phyloP scores from a whole-genome alignment of 768 basidiomycete genomes.

The Calocybe gangraenosa region DNA sequence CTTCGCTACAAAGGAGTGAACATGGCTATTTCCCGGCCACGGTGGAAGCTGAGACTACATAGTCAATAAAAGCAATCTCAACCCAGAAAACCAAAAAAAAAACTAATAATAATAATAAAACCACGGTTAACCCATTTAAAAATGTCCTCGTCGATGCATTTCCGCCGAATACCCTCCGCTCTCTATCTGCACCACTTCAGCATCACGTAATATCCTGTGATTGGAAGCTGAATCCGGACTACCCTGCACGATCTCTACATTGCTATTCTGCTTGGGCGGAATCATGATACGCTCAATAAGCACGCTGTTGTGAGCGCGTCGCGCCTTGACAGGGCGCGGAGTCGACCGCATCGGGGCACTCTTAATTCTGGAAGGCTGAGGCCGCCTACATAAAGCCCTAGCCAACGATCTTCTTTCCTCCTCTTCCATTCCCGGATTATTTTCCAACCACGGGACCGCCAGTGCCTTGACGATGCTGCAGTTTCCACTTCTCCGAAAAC shows the following conservation, averaged over 20 bases:
- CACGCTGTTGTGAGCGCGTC: constrained; percentile 24
- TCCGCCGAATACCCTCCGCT: constrained; percentile 10
- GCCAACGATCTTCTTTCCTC: constrained; percentile 11
- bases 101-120: too few relatives aligned
- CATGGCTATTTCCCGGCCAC: too few relatives aligned
- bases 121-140: too few relatives aligned
- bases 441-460: constrained; percentile 15
- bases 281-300: constrained; percentile 30
- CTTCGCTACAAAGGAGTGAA: too few relatives aligned
- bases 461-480: constrained; percentile 13
- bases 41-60: too few relatives aligned
- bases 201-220: constrained; percentile 24
- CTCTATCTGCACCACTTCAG: constrained; percentile 29
- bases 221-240: constrained; percentile 16
- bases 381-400: constrained; percentile 11
- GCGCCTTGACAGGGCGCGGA: constrained; percentile 26
- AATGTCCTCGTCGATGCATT: too few relatives aligned
- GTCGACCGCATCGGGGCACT: constrained; percentile 32
- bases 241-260: constrained; percentile 22
- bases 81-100: too few relatives aligned
- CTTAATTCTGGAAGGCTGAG: constrained; percentile 28
- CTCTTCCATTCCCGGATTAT: constrained; percentile 17
- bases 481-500: neutral
- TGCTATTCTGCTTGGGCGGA: constrained; percentile 21
- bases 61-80: too few relatives aligned